Evolutionary conservation across 192 early-diverging fungal genomes (phyloP), one percentile per base, ranked within the genome.

Genomic region (Backusella luteola): DNA sequence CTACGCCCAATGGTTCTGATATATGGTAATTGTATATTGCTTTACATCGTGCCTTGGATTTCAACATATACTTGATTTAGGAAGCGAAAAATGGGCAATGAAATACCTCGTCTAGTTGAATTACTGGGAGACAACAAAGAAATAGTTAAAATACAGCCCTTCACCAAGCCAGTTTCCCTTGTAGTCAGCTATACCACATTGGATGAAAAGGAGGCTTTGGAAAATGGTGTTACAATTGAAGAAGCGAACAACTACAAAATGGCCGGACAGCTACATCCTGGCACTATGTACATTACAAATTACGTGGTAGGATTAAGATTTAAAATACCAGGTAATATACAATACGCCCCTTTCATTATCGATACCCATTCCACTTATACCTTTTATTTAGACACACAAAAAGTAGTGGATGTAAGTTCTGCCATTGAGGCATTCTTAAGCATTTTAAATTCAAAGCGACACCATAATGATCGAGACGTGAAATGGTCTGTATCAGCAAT

Each of bases 251-350:
- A 42, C 1, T 53, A 42, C 1, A 67, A 49, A 4, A 34, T 19
- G 17, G n/a, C 38, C 1, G 23, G 35, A 2, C 49, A 42, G 5
- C 29, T 76, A 11, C 59, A 66, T 15, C 80, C 80, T 32, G 80
- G 80, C 0, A 66, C 42, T 0, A 9, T 78, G 5, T 56, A 53
- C 75, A 69, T 77, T 19, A 66, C 41, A 2, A 74, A 77, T 39
- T 74, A 75, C 38, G 68, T 75, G 9, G 66, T 81, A 53, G 80
- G 73, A 14, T 29, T 81, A 15, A 52, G 69, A 14, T 7, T 81
- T 4, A 34, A 23, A 3, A 34, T 34, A 34, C 23, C 52, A 46
- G 34, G 53, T 59, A 44, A 52, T 63, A 56, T 32, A 67, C 2
- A 41, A 39, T 12, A 34, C 4, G 23, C 23, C 9, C 42, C 6